phyloP scores from a whole-genome alignment of 345 rosid genomes.

The Arabis hirsuta region DNA sequence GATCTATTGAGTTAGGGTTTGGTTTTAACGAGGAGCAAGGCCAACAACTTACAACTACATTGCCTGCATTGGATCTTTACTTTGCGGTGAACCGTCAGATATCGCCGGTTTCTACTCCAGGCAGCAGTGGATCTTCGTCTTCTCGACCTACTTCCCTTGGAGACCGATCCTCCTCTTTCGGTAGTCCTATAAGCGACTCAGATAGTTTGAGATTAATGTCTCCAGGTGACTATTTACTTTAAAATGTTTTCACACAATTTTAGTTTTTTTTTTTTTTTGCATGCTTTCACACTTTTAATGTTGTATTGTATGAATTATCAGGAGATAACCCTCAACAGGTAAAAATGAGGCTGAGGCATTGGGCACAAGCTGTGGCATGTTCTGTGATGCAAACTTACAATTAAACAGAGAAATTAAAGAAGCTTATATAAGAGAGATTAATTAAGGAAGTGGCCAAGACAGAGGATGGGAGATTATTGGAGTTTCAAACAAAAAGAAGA shows the following conservation, averaged over 20 bases:
- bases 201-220: conserved; percentile 75
- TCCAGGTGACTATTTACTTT: conserved; percentile 63
- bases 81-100: conserved; percentile 87
- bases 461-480: neutral
- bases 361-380: conserved; percentile 78
- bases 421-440: conserved; percentile 15
- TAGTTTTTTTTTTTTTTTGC: no score
- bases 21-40: conserved; percentile 90
- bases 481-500: conserved; percentile 12
- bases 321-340: conserved; percentile 75
- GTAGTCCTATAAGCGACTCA: conserved; percentile 65
- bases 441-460: conserved; percentile 15
- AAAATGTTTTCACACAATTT: no score
- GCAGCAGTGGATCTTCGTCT: conserved; percentile 53
- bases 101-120: conserved; percentile 75
- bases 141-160: conserved; percentile 47
- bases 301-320: conserved; percentile 13
- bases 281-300: neutral
- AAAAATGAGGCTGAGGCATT: conserved; percentile 63
- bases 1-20: conserved; percentile 94
- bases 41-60: conserved; percentile 63
- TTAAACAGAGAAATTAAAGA: conserved; percentile 9
- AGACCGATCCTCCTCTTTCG: conserved; percentile 63
- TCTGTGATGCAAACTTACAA: conserved; percentile 54
- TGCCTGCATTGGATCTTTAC: conserved; percentile 90